phyloP scores from a whole-genome alignment of 2,329 filamentous ascomycete genomes.

The Dothistroma pini region DNA sequence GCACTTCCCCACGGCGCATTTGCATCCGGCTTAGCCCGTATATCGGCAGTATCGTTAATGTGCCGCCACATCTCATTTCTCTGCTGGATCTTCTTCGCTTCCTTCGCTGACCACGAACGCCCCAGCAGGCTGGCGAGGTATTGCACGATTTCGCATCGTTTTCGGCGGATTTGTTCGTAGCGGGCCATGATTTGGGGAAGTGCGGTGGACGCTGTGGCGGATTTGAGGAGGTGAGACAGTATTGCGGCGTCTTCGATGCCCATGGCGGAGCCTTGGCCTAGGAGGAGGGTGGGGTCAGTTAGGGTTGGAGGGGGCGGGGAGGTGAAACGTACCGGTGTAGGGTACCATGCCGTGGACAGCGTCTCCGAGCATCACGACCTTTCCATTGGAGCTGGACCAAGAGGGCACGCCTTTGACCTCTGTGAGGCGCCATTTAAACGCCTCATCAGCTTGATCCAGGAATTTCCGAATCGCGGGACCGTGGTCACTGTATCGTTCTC shows the following conservation, averaged over 20 bases:
- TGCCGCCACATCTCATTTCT: constrained; percentile 5
- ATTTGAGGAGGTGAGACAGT: background rate
- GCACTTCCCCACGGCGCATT: background rate
- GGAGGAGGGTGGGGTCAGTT: background rate
- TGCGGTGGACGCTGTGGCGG: background rate
- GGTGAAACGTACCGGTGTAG: background rate
- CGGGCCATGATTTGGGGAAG: background rate
- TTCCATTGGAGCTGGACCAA: constrained; percentile 7
- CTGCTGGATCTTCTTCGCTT: background rate
- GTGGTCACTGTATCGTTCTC: background rate
- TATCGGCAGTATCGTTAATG: background rate
- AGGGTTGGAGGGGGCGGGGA: no score
- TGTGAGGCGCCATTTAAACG: constrained; percentile 8
- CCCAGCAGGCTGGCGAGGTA: background rate
- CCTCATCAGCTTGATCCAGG: background rate
- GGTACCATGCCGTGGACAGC: constrained; percentile 5
- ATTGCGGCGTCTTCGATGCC: constrained; percentile 8
- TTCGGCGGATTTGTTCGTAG: constrained; percentile 3
- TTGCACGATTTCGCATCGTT: constrained; percentile 6
- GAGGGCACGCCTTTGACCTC: constrained; percentile 5
- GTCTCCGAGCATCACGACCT: constrained; percentile 4
- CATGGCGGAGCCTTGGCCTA: constrained; percentile 9
- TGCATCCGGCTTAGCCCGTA: background rate
- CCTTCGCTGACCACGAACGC: background rate
- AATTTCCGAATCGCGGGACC: background rate